Percentiles rank a stretch among this genome's conserved stretches.
These are phyloP conservation scores for Sporobolus alterniflorus DNA, from an alignment of 202 grass and related monocot genomes.

Conservation along the genomic window DNA sequence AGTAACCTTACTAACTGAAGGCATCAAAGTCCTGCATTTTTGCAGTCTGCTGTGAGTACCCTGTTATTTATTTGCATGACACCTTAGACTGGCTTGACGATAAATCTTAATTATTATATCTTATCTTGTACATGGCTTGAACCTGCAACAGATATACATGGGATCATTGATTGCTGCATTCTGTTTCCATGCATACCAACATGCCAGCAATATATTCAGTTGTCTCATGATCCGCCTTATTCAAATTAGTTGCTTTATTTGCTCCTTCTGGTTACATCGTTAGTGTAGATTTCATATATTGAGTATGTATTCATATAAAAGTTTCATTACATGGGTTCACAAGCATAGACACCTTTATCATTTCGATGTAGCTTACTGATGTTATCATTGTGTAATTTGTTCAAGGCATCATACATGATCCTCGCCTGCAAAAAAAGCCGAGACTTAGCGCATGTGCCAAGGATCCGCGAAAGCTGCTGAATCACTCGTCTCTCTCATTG, in stretches of 20 bases:
- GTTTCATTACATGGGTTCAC: background rate
- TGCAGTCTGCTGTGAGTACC: slow-evolving; percentile 87
- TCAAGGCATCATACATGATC: slow-evolving; percentile 90
- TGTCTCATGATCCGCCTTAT: background rate
- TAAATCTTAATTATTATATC: slow-evolving; percentile 25
- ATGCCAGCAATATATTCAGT: slow-evolving; percentile 50
- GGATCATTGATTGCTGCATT: slow-evolving; percentile 73
- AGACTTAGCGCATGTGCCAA: slow-evolving; percentile 65
- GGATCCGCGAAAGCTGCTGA: slow-evolving; percentile 69
- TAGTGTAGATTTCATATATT: background rate
- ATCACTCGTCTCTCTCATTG: slow-evolving; percentile 79
- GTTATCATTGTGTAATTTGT: slow-evolving; percentile 13
- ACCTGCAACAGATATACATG: slow-evolving; percentile 74
- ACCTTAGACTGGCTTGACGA: background rate
- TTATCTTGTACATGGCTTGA: slow-evolving; percentile 68
- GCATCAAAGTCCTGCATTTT: slow-evolving; percentile 71
- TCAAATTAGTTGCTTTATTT: background rate
- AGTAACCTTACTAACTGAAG: slow-evolving; percentile 80
- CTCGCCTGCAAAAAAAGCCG: slow-evolving; percentile 59
- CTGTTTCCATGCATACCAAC: slow-evolving; percentile 97
- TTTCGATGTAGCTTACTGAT: background rate
- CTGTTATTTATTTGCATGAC: slow-evolving; percentile 18
- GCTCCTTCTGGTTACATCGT: background rate
- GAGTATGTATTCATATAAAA: background rate
- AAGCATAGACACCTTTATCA: background rate